Base-by-base conservation (phyloP, 306 rosid genomes). In the Dalbergia cochinchinensis region DNA sequence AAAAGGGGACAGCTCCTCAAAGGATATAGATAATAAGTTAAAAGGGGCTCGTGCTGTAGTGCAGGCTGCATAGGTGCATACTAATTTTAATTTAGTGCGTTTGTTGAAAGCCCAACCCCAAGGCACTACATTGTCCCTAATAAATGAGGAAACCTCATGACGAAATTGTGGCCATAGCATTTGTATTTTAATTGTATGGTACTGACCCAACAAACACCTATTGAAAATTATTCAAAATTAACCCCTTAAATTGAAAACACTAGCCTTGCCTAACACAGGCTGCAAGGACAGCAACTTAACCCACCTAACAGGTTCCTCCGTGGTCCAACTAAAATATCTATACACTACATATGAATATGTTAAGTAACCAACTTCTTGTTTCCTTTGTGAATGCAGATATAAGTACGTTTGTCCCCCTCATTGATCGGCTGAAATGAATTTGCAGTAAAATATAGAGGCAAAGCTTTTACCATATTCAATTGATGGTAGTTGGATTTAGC, bases 201-300 rank as follows among this genome's bases (percentile, higher is more conserved):
- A 50, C 65, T 69, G 18, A 65, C 74, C 20, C 12, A 16, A 61
- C 13, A 76, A 44, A 31, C 14, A n/a, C 69, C 33, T 0, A 7
- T 2, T 41, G 41, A 76, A 19, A 20, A 20, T 50, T 37, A 39
- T n/a, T 80, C 13, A 31, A 35, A 80, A 37, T 3, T 35, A 18
- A 31, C 60, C 54, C 19, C 15, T 37, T 65, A 42, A 42, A 53
- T 44, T 65, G 59, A 77, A 44, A 47, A 76, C 41, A 45, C 66
- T 33, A 22, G 61, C 62, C 70, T 65, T 55, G 69, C 61, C 57
- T 16, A n/a, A 15, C 60, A 31, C 55, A 63, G 14, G 5, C 5
- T 62, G 77, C 53, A 16, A 47, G 77, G 64, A 67, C 65, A 47
- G 37, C 64, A 58, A 66, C 55, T 41, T 18, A 81, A 63, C 80